Percentiles rank a stretch among this genome's conserved stretches.
Conservation (phyloP, 129 eudicot species). For the Lonicera japonica region DNA sequence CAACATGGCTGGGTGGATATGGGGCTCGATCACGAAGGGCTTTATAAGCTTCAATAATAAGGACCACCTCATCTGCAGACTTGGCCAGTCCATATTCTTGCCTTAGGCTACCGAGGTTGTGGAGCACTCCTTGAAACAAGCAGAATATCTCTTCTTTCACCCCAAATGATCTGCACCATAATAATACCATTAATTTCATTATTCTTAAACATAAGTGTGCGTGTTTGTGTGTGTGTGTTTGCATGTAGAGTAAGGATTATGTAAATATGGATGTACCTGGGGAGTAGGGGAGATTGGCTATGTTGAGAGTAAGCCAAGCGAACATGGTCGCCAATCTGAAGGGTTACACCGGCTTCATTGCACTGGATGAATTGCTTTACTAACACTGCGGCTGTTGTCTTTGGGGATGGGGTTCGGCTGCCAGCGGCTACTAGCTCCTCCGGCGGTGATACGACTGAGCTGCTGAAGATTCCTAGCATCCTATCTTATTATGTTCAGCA, state of each 20-base stretch:
- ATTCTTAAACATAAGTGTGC: not conserved
- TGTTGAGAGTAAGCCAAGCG: slow-evolving; percentile 48
- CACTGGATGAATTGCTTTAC: slow-evolving; percentile 35
- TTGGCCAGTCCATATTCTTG: slow-evolving; percentile 64
- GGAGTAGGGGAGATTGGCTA: slow-evolving; percentile 37
- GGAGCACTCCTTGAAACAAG: slow-evolving; percentile 56
- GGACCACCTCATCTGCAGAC: slow-evolving; percentile 48
- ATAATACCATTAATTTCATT: not conserved
- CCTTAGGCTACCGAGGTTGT: slow-evolving; percentile 57
- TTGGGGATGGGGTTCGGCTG: slow-evolving; percentile 66
- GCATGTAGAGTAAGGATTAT: too few relatives aligned
- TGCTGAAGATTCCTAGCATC: slow-evolving; percentile 66
- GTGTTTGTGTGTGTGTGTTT: too few relatives aligned
- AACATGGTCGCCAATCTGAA: slow-evolving; percentile 39
- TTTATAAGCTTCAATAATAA: slow-evolving; percentile 73
- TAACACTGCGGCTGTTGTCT: slow-evolving; percentile 40
- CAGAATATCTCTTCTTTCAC: slow-evolving; percentile 65
- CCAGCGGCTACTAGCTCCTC: slow-evolving; percentile 77
- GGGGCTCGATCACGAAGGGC: slow-evolving; percentile 97
- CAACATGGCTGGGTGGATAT: slow-evolving; percentile 84
- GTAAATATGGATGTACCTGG: slow-evolving; percentile 33
- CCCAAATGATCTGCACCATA: slow-evolving; percentile 46
- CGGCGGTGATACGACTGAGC: slow-evolving; percentile 54
- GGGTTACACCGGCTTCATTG: slow-evolving; percentile 37
- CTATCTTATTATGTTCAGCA: not conserved